Evolutionary conservation across 2,329 filamentous ascomycete genomes (phyloP), one percentile per base, ranked within the genome.

Genomic region (Chaetoscypha palmicola): DNA sequence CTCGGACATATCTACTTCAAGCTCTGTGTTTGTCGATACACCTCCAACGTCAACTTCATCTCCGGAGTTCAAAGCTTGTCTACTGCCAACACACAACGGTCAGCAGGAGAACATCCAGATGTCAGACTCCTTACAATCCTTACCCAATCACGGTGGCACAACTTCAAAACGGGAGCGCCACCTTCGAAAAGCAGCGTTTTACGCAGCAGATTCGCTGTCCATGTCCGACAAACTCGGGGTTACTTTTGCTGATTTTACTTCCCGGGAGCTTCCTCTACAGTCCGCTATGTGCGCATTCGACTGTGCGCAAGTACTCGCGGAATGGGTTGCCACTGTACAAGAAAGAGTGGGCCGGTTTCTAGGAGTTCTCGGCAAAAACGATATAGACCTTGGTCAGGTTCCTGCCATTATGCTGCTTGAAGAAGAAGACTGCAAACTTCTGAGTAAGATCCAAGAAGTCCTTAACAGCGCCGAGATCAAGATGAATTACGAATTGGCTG

Each of bases 271-370:
- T 10, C 89, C 92, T 0, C 77, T 95, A 30, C 91, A 95, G 61
- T 89, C 86, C 11, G 87, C 89, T 1, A 81, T 97, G 72, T 96
- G 91, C 64, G 82, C 86, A 4, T 94, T 95, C 58, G 91, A 97
- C 60, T 97, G 91, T 59, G 85, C 87, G 2, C 90, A 96, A 60
- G 88, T 97, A 1, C 76, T 98, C 23, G 88, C 88, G 0, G 91
- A 97, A 65, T 98, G 91, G 91, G 77, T 92, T 31, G 86, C 86
- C 4, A 92, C 89, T 1, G 78, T 97, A 3, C 92, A 98, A 63
- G 90, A 96, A 59, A 83, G 92, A 7, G 85, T 96, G n/a, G 91
- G 91, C 0, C 80, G 81, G 3, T 94, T 92, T 57, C 65, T 97
- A 4, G 91, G 91, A 3, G 79, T 96, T 4, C 74, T 97, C 1